Base-by-base conservation (phyloP, 306 rosid genomes). In the Cicer cuneatum region DNA sequence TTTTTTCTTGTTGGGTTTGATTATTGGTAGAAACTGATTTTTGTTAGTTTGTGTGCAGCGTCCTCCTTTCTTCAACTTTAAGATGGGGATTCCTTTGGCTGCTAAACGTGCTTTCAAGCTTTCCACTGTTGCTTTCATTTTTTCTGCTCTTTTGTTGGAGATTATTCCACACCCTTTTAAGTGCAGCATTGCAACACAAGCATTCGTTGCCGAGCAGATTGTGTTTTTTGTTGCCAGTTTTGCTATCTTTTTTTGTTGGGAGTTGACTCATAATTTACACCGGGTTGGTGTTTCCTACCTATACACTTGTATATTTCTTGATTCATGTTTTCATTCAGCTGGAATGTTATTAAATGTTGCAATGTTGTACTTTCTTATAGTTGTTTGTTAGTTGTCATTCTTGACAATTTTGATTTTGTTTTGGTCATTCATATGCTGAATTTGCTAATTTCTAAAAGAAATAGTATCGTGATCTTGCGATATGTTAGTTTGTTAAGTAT, bases 41-140 rank as follows among this genome's bases (percentile, higher is more conserved):
- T 47, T 11, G 65, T 5, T 79, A 60, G 56, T 69, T 24, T 67
- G 58, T 67, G 74, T 83, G 47, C 92, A 94, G 99, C 95, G 99
- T 43, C 89, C 90, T 49, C 98, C 98, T 2, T 92, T 87, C 79
- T 92, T 87, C 86, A 95, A 94, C 85, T 92, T 92, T 86, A 95
- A 95, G 86, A 92, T 95, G 99, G 96, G 93, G 37, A 59, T 92
- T 40, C 98, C 89, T 35, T 79, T 80, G 0, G 98, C 97, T 72
- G 66, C 79, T 52, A 71, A 79, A n/a, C 72, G 79, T 42, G 92
- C 96, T 52, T 81, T 89, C 6, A 86, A 81, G 90, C 96, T 92
- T 73, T 86, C 97, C 12, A 41, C 42, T 54, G 78, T 86, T n/a
- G 93, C 89, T 62, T 85, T 67, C 69, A 29, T 85, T 1, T 77